Base-by-base conservation (phyloP, 1,139 yeast species). In the Candida tunisiensis region DNA sequence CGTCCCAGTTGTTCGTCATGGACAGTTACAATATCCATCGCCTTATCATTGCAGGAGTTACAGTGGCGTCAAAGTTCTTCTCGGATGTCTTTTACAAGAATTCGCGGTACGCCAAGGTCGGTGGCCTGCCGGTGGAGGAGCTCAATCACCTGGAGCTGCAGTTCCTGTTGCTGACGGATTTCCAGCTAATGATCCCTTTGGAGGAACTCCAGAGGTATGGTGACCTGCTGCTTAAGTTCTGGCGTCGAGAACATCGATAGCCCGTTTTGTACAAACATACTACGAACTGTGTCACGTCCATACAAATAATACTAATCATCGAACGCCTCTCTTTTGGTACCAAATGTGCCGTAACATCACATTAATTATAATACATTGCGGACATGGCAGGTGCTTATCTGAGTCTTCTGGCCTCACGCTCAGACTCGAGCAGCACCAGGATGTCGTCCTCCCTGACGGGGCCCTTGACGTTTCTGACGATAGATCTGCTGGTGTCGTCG, bases 361-460 rank as follows among this genome's bases (percentile, higher is more conserved):
- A 20, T 12, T 21, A 25, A 49, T 57, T 11, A 16, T 15, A 12
- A 8, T 22, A 16, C 28, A 12, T n/a, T 8, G 6, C 18, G 6
- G 9, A 16, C 20, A 21, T 15, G 12, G 16, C 23, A 29, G 17
- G 17, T 17, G 34, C 36, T 49, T 57, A 57, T 44, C 63, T 55
- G 51, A 57, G 48, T 43, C 63, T 52, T 68, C 91, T 77, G 56
- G 96, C 98, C 73, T 88, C 96, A 75, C 96, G 88, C 73, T 88
- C 96, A 51, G 96, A 88, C 72, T 88, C 96, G 94, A 88, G 88
- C 63, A 88, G 74, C 64, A 94, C 88, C 63, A 88, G 78, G 66
- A 88, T 82, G 65, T 88, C 98, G 68, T 85, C 82, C 69, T 85
- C 96, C 70, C 96, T 82, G 62, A 85, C 96, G 64, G 98, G 95